Percentiles rank a stretch among this genome's conserved stretches.
These are phyloP conservation scores for Dentiscutata heterogama DNA, from an alignment of 371 early-diverging fungal species.

Conservation along the genomic window DNA sequence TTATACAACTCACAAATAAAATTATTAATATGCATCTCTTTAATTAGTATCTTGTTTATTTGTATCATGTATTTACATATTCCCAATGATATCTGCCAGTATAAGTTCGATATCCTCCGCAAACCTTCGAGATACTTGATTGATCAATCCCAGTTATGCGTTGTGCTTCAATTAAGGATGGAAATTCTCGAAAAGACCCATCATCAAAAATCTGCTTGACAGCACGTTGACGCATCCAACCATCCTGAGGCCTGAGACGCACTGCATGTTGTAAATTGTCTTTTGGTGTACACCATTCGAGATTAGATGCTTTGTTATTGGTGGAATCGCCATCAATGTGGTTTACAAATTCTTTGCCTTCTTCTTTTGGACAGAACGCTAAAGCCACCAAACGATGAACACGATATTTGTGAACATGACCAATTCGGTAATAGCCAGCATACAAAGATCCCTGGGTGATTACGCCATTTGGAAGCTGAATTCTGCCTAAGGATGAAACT, in stretches of 20 bases:
- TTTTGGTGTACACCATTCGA: constrained; percentile 39
- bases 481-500: constrained; percentile 37
- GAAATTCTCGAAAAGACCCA: constrained; percentile 28
- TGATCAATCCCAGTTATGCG: constrained; percentile 15
- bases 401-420: constrained; percentile 19
- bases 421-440: constrained; percentile 27
- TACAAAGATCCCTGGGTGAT: constrained; percentile 31
- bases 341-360: constrained; percentile 34
- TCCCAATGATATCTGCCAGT: no score
- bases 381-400: constrained; percentile 4
- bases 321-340: constrained; percentile 35
- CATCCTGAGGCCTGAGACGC: not conserved
- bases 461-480: constrained; percentile 12
- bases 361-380: constrained; percentile 5
- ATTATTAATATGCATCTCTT: no score
- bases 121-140: not conserved
- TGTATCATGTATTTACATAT: no score
- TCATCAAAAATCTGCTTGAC: constrained; percentile 41
- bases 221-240: constrained; percentile 5
- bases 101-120: not conserved
- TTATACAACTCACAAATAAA: no score
- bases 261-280: constrained; percentile 26
- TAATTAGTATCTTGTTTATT: no score
- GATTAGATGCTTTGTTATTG: constrained; percentile 31
- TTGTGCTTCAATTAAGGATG: constrained; percentile 40